These are phyloP conservation scores for Hirschfeldia incana DNA, from an alignment of 345 rosid genomes.

Conservation along the genomic window DNA sequence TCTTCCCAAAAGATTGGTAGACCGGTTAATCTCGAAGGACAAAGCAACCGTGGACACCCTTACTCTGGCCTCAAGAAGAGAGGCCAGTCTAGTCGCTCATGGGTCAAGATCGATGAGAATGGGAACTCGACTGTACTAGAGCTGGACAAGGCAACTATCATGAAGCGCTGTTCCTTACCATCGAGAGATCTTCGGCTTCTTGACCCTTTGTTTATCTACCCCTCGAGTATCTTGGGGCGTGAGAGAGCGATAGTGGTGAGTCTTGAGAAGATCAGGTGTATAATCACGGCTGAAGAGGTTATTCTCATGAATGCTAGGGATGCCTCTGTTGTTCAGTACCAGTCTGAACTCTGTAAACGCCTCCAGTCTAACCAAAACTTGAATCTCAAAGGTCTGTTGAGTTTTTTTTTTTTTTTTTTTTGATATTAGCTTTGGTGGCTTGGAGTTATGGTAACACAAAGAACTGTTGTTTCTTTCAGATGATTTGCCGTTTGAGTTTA, in stretches of 20 bases:
- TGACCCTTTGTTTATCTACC: constrained; percentile 94
- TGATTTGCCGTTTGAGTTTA: constrained; percentile 95
- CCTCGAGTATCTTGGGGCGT: constrained; percentile 83
- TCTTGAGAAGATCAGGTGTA: constrained; percentile 91
- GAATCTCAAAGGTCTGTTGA: constrained; percentile 47
- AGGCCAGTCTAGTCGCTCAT: constrained; percentile 86
- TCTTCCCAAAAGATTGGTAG: constrained; percentile 44
- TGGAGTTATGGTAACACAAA: constrained; percentile 1
- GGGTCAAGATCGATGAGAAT: constrained; percentile 79
- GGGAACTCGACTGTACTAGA: constrained; percentile 66
- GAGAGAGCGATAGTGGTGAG: constrained; percentile 93
- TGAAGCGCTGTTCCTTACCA: constrained; percentile 94
- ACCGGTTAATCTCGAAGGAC: constrained; percentile 41
- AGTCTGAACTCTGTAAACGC: constrained; percentile 79
- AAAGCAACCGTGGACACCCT: constrained; percentile 46
- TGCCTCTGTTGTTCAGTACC: constrained; percentile 68
- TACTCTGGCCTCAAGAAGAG: constrained; percentile 71
- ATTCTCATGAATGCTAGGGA: constrained; percentile 89
- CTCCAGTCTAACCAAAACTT: constrained; percentile 67
- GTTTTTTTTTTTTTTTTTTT: neutral
- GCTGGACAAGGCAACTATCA: constrained; percentile 83
- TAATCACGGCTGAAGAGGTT: constrained; percentile 93
- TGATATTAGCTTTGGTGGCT: neutral
- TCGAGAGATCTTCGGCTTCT: constrained; percentile 88
- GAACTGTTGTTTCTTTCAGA: constrained; percentile 51